Evolutionary conservation across 352 stramenopile species (phyloP), one percentile per base, ranked within the genome.

Genomic region (Globisporangium barbulae): DNA sequence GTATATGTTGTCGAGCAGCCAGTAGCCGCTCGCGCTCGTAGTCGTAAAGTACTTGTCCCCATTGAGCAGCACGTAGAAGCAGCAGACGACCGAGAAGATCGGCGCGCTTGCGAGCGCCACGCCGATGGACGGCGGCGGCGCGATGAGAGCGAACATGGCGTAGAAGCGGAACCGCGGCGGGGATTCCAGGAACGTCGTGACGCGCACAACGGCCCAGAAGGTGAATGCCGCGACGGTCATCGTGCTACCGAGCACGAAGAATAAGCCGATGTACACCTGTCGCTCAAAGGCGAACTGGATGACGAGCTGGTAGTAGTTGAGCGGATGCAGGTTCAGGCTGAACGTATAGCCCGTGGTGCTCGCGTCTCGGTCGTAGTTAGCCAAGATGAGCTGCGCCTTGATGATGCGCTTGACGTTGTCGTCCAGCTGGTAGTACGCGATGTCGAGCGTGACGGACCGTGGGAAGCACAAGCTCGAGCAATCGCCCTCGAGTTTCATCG

Each of bases 271-370:
- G 55, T 98, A 99, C 9, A 99, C 90, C 53, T 90, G 76, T 21
- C 80, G 79, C 61, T 96, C 88, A 63, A 98, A 99, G 0, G 95
- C 95, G 73, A 99, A 99, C 68, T 98, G 90, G 30, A 98, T 96
- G 41, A 99, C 85, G 3, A 99, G 83, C 42, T 97, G 82, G 67
- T 97, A 90, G 76, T 98, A 99, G 69, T 89, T 85, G n/a, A 99
- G 83, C 33, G 96, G 78, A 47, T 97, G 88, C 60, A 97, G 88
- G 52, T 97, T 90, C 4, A 99, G 54, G 37, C 84, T 85, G 28
- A 99, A 82, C n/a, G 81, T 91, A 70, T 99, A 99, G 33, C 72
- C 75, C 12, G 84, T 87, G 56, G 90, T 87, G 5, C 67, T 79
- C 2, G 79, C 60, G 66, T 99, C 82, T 49, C 92, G 90, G 71